Conservation (phyloP, 2,329 filamentous ascomycete species). For the Pseudocercospora pini-densiflorae region DNA sequence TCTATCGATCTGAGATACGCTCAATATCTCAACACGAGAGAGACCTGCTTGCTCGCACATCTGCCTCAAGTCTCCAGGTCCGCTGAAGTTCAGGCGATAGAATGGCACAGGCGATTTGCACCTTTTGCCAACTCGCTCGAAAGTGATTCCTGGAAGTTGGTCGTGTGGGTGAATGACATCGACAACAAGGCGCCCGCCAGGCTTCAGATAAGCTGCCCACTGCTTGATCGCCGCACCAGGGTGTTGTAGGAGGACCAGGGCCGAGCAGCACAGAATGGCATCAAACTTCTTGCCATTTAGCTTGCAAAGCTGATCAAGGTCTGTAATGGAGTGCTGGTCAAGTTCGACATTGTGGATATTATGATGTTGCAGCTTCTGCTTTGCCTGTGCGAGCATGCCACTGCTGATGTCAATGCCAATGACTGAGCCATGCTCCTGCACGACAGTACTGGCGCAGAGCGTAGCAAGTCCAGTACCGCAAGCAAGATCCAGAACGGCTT, state of each 20-base stretch:
- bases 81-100: conserved; percentile 43
- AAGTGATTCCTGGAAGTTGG: conserved; percentile 42
- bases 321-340: conserved; percentile 44
- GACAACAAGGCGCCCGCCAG: conserved; percentile 45
- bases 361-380: conserved; percentile 36
- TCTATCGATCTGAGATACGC: conserved; percentile 40
- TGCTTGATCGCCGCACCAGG: conserved; percentile 43
- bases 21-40: conserved; percentile 38
- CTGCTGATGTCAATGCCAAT: conserved; percentile 48
- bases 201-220: conserved; percentile 47
- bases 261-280: conserved; percentile 46
- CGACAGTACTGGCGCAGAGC: conserved; percentile 44
- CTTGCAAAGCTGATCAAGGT: conserved; percentile 35
- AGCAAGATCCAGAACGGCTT: conserved; percentile 51
- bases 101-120: conserved; percentile 42
- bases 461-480: conserved; percentile 53
- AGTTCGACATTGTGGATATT: conserved; percentile 41
- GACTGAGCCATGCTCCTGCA: conserved; percentile 45
- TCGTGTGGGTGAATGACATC: conserved; percentile 47
- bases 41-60: conserved; percentile 44
- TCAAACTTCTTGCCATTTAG: conserved; percentile 32
- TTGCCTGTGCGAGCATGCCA: conserved; percentile 47
- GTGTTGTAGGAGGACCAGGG: conserved; percentile 47
- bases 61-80: conserved; percentile 37
- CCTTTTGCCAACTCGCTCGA: conserved; percentile 43